A percentile compares a stretch with the other conserved stretches of the same genome.
phyloP scores from a whole-genome alignment of 768 basidiomycete species.

The Trametes elegans region DNA sequence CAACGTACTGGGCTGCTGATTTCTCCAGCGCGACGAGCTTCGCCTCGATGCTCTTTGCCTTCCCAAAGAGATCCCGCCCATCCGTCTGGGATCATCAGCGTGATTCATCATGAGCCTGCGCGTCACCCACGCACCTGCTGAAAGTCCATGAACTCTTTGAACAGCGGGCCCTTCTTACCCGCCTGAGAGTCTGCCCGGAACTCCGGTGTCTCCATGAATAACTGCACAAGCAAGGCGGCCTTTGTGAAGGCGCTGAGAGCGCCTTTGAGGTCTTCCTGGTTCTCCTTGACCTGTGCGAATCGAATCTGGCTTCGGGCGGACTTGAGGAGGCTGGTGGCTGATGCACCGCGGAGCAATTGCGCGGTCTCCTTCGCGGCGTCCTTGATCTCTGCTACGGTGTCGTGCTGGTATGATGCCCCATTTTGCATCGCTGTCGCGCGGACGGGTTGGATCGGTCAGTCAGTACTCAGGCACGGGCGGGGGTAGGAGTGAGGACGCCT shows the following conservation, averaged over 20 bases:
- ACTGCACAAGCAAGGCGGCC: conserved; percentile 55
- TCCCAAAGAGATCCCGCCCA: conserved; percentile 36
- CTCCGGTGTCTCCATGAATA: conserved; percentile 60
- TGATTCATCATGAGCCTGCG: not conserved
- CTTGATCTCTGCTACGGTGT: conserved; percentile 46
- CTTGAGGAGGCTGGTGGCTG: conserved; percentile 59
- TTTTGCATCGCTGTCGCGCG: conserved; percentile 38
- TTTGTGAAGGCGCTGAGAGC: conserved; percentile 61
- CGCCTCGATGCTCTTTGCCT: conserved; percentile 45
- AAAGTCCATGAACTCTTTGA: conserved; percentile 64
- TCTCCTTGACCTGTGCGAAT: conserved; percentile 51
- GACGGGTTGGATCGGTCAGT: conserved; percentile 15
- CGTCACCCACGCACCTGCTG: conserved; percentile 50
- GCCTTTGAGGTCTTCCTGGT: conserved; percentile 55
- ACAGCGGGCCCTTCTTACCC: conserved; percentile 52
- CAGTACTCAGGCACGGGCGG: too few relatives aligned
- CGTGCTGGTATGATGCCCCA: conserved; percentile 29
- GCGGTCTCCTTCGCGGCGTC: conserved; percentile 46
- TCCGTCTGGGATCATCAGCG: conserved; percentile 35
- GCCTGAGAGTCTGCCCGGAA: conserved; percentile 47
- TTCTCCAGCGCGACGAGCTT: conserved; percentile 46
- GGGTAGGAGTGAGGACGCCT: conserved; percentile 15
- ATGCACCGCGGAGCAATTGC: conserved; percentile 53
- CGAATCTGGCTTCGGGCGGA: conserved; percentile 57
- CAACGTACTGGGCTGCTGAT: conserved; percentile 31